Base-by-base conservation (phyloP, 805 yeast genomes). In the Nakazawaea ishiwadae region DNA sequence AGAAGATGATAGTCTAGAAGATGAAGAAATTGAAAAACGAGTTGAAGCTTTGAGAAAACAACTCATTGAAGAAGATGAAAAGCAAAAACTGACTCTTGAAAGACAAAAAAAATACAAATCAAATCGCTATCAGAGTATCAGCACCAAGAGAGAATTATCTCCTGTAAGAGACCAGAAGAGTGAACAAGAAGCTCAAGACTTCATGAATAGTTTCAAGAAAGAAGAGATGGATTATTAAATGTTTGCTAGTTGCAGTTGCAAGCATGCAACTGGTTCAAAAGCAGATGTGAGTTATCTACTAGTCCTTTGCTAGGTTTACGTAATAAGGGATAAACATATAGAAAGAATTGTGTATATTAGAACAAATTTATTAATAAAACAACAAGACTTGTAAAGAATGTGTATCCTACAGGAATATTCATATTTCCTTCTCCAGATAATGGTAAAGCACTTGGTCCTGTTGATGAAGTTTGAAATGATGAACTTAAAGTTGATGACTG, bases 1-100 rank as follows among this genome's bases (percentile, higher is more conserved):
- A 47, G 82, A 77, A 20, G 60, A 65, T 6, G 56, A 52, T 8
- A 64, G 58, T 12, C 39, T 62, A 20, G 63, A 57, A 1, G 80
- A 59, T 21, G 59, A 55, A 0, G 63, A 56, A 26, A 60, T 68
- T 11, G 70, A 66, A 1, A 14, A 40, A 15, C 46, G 47, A 37
- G 64, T 69, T 16, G 44, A 50, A 7, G 52, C 47, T 9, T 63
- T 47, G 32, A 53, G 68, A 42, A 40, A 48, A n/a, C 37, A 35
- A 6, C 34, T 63, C 19, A 5, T 40, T 11, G 33, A 16, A 3
- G 35, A 33, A 18, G 19, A 35, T n/a, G 29, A 36, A 28, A 30
- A 24, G 28, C 19, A n/a, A 19, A 24, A 28, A 20, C 11, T 7
- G 18, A 23, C 26, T 21, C 10, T 15, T n/a, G 37, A 36, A 20